phyloP scores from a whole-genome alignment of 2,329 filamentous ascomycete species.

The Lasiodiplodia gonubiensis region DNA sequence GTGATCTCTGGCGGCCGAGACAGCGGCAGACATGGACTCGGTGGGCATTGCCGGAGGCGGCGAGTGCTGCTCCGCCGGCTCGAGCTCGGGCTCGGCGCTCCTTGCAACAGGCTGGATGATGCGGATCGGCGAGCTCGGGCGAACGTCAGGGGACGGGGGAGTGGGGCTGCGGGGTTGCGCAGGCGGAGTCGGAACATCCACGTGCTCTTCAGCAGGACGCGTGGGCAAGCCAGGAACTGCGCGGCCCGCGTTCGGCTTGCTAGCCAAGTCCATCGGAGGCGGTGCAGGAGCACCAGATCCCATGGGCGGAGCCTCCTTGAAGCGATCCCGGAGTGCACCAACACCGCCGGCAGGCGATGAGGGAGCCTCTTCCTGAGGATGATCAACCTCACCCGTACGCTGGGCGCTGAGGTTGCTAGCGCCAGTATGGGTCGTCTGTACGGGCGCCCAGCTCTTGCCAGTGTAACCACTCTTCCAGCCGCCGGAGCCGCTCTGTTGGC shows the following conservation, averaged over 20 bases:
- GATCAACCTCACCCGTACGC: conserved; percentile 64
- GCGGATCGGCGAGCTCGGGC: conserved; percentile 76
- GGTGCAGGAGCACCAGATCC: conserved; percentile 60
- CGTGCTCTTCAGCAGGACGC: conserved; percentile 58
- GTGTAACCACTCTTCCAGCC: conserved; percentile 89
- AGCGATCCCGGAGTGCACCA: conserved; percentile 78
- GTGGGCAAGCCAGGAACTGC: conserved; percentile 78
- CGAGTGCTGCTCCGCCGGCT: conserved; percentile 57
- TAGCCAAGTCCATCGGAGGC: conserved; percentile 69
- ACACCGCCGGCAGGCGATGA: conserved; percentile 68
- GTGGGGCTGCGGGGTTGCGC: conserved; percentile 50
- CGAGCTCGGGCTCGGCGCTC: conserved; percentile 56
- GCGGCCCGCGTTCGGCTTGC: conserved; percentile 67
- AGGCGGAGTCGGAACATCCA: conserved; percentile 50
- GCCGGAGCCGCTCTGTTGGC: conserved; percentile 72
- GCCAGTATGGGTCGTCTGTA: conserved; percentile 75
- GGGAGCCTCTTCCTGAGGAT: conserved; percentile 58
- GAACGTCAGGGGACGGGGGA: conserved; percentile 56
- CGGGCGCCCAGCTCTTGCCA: conserved; percentile 88
- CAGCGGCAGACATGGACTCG: conserved; percentile 65
- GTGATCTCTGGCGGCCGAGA: conserved; percentile 69
- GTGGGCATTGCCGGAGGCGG: conserved; percentile 67
- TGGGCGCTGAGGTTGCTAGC: conserved; percentile 62
- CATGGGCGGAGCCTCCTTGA: conserved; percentile 77
- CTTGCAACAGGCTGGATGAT: conserved; percentile 85